These are phyloP conservation scores for Penicillium atrosanguineum DNA, from an alignment of 495 filamentous ascomycete species.

Conservation along the genomic window DNA sequence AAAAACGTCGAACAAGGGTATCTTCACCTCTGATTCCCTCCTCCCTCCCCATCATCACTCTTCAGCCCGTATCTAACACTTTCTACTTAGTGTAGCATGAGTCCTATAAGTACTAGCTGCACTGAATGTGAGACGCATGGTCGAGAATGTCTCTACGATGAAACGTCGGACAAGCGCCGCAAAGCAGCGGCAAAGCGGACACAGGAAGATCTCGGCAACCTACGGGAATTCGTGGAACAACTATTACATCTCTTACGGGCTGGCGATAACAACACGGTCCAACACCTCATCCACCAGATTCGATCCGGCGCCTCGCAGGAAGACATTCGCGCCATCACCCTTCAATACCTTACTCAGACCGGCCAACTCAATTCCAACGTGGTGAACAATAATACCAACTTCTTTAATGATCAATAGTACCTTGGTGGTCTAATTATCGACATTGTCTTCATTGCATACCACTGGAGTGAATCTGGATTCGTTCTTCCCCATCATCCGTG, in stretches of 20 bases:
- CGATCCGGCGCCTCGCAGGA: conserved; percentile 22
- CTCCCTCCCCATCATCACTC: background rate
- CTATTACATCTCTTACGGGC: conserved; percentile 28
- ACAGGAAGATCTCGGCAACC: conserved; percentile 30
- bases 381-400: conserved; percentile 10
- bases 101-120: conserved; percentile 18
- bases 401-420: conserved; percentile 6
- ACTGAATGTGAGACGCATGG: conserved; percentile 36
- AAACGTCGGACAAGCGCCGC: conserved; percentile 39
- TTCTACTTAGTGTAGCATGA: conserved; percentile 26
- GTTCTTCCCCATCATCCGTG: background rate
- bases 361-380: conserved; percentile 1
- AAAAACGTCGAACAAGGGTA: conserved; percentile 44
- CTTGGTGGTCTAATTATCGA: background rate
- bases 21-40: background rate
- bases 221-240: conserved; percentile 28
- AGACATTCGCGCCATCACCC: conserved; percentile 14
- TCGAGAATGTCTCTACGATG: conserved; percentile 39
- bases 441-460: conserved; percentile 8
- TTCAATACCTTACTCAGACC: background rate
- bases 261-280: conserved; percentile 16
- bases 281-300: conserved; percentile 28
- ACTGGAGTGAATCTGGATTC: conserved; percentile 11
- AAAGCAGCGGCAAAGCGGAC: conserved; percentile 34
- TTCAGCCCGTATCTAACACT: conserved; percentile 5